Conservation (phyloP, 192 early-diverging fungal genomes). For the Kappamyces sp. region DNA sequence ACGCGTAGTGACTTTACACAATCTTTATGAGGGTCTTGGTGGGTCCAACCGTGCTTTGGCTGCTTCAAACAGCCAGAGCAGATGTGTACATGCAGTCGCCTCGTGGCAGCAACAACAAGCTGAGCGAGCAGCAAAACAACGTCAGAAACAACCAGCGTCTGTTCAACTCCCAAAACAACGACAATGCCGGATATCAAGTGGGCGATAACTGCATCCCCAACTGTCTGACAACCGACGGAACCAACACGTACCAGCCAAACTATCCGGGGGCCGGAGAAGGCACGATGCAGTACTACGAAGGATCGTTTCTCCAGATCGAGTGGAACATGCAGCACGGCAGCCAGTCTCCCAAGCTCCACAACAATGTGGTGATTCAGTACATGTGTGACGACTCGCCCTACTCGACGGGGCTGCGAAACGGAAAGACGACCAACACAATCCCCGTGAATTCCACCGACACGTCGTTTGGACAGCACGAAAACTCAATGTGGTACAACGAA, state of each 20-base stretch:
- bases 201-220: constrained; percentile 20
- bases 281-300: constrained; percentile 32
- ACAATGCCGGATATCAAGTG: constrained; percentile 30
- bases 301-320: constrained; percentile 22
- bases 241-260: constrained; percentile 18
- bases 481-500: constrained; percentile 17
- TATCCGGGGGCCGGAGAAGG: constrained; percentile 23
- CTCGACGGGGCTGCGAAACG: constrained; percentile 21
- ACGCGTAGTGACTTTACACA: too few relatives aligned
- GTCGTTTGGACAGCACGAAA: constrained; percentile 32
- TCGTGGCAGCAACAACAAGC: constrained; percentile 37
- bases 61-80: neutral
- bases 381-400: constrained; percentile 22
- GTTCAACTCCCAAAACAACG: constrained; percentile 38
- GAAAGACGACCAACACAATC: constrained; percentile 23
- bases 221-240: constrained; percentile 17
- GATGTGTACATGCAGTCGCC: constrained; percentile 27
- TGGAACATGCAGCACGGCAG: constrained; percentile 34
- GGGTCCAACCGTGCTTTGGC: neutral
- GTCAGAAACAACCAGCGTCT: constrained; percentile 25
- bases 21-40: too few relatives aligned
- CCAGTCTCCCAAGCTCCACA: constrained; percentile 18
- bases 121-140: constrained; percentile 30
- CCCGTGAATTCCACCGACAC: constrained; percentile 13
- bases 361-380: constrained; percentile 31